Conservation (phyloP, 352 stramenopile genomes). For the Peronospora destructor region DNA sequence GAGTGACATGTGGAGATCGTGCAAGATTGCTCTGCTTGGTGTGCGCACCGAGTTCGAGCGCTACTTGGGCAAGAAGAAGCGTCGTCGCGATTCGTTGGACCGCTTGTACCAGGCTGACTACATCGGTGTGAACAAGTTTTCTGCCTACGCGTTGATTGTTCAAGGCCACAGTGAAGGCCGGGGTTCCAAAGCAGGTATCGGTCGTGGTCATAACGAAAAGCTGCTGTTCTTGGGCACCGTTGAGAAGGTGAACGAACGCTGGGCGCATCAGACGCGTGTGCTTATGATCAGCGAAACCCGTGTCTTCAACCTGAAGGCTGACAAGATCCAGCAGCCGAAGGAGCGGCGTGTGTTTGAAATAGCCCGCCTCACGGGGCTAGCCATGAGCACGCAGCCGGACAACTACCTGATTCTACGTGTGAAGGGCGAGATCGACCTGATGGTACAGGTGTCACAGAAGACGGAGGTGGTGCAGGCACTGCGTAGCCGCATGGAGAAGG, state of each 20-base stretch:
- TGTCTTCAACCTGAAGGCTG: conserved; percentile 81
- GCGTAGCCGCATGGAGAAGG: conserved; percentile 55
- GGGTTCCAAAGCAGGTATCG: conserved; percentile 19
- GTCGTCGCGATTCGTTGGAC: conserved; percentile 71
- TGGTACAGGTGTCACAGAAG: conserved; percentile 68
- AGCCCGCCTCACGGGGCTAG: conserved; percentile 44
- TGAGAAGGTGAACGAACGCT: conserved; percentile 81
- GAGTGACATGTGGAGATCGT: conserved; percentile 57
- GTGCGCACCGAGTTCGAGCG: conserved; percentile 81
- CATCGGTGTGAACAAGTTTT: conserved; percentile 66
- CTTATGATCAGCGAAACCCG: conserved; percentile 68
- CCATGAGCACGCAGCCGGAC: conserved; percentile 73
- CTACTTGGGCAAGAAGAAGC: conserved; percentile 82
- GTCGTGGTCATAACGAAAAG: conserved; percentile 36
- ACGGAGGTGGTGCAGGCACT: conserved; percentile 74
- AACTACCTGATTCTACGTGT: conserved; percentile 77
- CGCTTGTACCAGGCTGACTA: conserved; percentile 72
- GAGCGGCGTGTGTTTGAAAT: conserved; percentile 69
- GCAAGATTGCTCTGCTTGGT: conserved; percentile 64
- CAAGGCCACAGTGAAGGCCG: conserved; percentile 37
- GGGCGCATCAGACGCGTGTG: conserved; percentile 68
- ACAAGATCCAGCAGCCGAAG: conserved; percentile 80
- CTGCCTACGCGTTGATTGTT: conserved; percentile 56
- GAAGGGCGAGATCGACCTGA: conserved; percentile 67
- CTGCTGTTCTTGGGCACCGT: conserved; percentile 65